Evolutionary conservation across 2,329 filamentous ascomycete species (phyloP).

Genomic region (Fonsecaea pedrosoi): DNA sequence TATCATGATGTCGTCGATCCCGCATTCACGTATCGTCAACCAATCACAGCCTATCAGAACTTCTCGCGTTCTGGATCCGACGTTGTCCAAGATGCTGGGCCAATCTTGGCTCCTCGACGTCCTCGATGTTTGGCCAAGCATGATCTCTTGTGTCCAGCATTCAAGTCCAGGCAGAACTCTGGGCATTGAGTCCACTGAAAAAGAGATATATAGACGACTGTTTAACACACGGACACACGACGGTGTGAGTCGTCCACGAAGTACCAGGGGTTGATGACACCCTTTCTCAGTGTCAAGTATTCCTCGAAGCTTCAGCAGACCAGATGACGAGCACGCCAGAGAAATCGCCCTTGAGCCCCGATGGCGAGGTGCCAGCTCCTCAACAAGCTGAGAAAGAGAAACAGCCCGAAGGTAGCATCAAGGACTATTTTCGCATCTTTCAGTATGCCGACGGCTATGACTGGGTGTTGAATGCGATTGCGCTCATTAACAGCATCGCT

Average conservation of each 20-base stretch:
- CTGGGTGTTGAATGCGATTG: slow-evolving; percentile 35
- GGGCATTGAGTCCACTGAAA: background rate
- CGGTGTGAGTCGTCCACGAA: background rate
- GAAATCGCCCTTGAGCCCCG: slow-evolving; percentile 19
- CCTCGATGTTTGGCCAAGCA: background rate
- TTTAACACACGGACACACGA: background rate
- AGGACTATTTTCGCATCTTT: slow-evolving; percentile 37
- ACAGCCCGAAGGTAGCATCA: slow-evolving; percentile 30
- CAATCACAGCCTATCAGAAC: background rate
- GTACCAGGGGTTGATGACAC: background rate
- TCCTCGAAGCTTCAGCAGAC: background rate
- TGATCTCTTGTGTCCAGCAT: background rate
- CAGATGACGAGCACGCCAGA: slow-evolving; percentile 21
- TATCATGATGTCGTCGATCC: background rate
- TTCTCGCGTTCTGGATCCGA: background rate
- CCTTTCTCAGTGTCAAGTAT: background rate
- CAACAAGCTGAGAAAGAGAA: slow-evolving; percentile 18
- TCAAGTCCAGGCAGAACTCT: slow-evolving; percentile 1
- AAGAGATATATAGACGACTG: background rate
- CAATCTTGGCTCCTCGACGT: background rate
- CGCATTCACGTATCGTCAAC: slow-evolving; percentile 1
- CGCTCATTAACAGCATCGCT: slow-evolving; percentile 36
- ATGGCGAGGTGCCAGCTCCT: slow-evolving; percentile 6
- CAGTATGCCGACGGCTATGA: slow-evolving; percentile 38
- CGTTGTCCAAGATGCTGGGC: background rate